Evolutionary conservation across 169 alveolate species (phyloP), one percentile per base, ranked within the genome.

Genomic region (Cryptosporidium tyzzeri): DNA sequence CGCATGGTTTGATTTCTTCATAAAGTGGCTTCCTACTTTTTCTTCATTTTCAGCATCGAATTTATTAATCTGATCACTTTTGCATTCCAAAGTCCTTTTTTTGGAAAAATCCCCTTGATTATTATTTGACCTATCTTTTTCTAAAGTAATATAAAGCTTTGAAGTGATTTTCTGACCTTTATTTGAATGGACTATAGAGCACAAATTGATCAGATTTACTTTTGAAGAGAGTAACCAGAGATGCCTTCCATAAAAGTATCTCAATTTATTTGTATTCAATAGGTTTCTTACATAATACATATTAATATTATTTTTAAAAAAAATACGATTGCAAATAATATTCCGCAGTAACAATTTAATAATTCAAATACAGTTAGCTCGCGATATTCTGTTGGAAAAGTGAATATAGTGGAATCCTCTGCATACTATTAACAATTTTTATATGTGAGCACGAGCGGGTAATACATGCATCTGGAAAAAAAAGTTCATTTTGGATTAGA

Each of bases 371-470:
- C 26, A 26, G 35, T 2, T 29, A n/a, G 3, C 12, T 26, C 7
- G 39, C 31, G 67, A 23, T 55, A 55, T 21, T 1, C 21, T 55
- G 23, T n/a, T 21, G 18, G 6, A 37, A 55, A 16, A 53, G 26
- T 21, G 67, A 55, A 23, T n/a, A 55, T 3, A 23, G 16, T 55
- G 67, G 12, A 21, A 55, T 26, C 5, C 14, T n/a, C 67, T 23
- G 67, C 67, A 55, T 8, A 55, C 8, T 55, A n/a, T 21, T 16
- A 26, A 23, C 10, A 21, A n/a, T 55, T 26, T 21, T 55, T 37
- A 23, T 23, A 55, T n/a, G 67, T 55, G 37, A 55, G 67, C 67
- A 55, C 26, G 67, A 26, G 67, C 67, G 67, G 67, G 67, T 26
- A 5, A n/a, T 55, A n/a, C 14, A n/a, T n/a, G 67, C 8, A 12